Conservation (phyloP, 345 rosid species). For the Moricandia arvensis region DNA sequence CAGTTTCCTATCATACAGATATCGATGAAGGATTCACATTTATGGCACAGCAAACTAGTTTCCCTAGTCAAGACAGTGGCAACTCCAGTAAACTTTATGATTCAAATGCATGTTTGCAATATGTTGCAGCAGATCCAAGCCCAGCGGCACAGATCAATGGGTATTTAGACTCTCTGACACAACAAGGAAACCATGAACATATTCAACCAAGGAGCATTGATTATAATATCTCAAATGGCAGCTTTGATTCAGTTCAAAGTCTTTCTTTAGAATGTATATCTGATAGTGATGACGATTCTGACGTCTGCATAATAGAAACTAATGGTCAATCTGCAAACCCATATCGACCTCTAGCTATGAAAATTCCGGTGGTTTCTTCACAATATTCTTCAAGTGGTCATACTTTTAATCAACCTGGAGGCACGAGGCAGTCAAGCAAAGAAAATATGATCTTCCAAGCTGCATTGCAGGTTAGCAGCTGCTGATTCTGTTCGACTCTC, state of each 20-base stretch:
- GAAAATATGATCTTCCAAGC: constrained; percentile 58
- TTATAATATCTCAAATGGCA: constrained; percentile 48
- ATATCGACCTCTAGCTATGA: constrained; percentile 37
- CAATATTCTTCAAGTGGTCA: constrained; percentile 35
- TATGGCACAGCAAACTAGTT: constrained; percentile 35
- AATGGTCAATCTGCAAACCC: constrained; percentile 55
- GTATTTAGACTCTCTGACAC: constrained; percentile 32
- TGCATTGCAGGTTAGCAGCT: constrained; percentile 74
- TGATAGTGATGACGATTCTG: constrained; percentile 63
- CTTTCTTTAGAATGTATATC: constrained; percentile 58
- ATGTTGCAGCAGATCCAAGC: constrained; percentile 33
- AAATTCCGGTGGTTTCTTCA: constrained; percentile 29
- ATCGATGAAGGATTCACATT: constrained; percentile 29
- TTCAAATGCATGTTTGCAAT: constrained; percentile 39
- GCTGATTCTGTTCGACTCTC: neutral
- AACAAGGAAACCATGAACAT: constrained; percentile 40
- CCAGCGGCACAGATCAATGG: constrained; percentile 34
- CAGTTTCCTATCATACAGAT: constrained; percentile 27
- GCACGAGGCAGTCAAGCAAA: constrained; percentile 43
- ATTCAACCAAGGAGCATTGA: constrained; percentile 39
- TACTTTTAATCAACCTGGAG: constrained; percentile 39
- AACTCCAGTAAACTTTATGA: constrained; percentile 29
- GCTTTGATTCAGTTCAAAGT: constrained; percentile 71
- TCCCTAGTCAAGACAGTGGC: constrained; percentile 27
- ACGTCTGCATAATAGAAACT: constrained; percentile 76